Evolutionary conservation across 768 basidiomycete species (phyloP).

Genomic region (Collybia sp.): DNA sequence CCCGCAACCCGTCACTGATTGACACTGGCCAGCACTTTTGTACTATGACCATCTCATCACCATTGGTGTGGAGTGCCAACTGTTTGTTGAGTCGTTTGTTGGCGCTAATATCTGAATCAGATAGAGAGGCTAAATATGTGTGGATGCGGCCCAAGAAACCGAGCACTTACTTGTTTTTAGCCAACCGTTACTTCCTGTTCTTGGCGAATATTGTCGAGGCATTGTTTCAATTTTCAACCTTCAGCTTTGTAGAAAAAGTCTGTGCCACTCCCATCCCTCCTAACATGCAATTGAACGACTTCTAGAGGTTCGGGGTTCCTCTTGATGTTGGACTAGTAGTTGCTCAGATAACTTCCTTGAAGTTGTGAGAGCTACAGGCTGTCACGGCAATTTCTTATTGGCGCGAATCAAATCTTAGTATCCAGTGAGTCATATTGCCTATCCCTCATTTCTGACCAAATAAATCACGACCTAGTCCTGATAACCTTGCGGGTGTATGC

Average conservation of each 20-base stretch:
- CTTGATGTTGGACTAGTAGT: too few species aligned
- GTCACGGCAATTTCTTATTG: conserved; percentile 35
- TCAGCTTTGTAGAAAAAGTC: conserved; percentile 15
- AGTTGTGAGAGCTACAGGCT: conserved; percentile 33
- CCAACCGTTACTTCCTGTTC: conserved; percentile 45
- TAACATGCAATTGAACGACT: background rate
- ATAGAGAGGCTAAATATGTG: conserved; percentile 34
- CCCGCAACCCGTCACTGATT: too few species aligned
- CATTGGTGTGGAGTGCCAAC: too few species aligned
- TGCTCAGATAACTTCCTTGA: background rate
- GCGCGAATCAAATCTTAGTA: conserved; percentile 40
- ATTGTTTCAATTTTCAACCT: conserved; percentile 21
- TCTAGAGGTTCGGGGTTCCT: conserved; percentile 9
- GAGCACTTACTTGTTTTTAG: conserved; percentile 40
- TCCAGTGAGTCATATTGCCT: conserved; percentile 28
- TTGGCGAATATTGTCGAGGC: conserved; percentile 30
- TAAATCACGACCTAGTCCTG: conserved; percentile 23
- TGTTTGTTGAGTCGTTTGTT: too few species aligned
- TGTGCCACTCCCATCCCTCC: conserved; percentile 1
- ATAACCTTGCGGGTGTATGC: conserved; percentile 47
- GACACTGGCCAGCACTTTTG: too few species aligned
- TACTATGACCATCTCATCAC: too few species aligned
- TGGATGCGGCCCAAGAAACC: conserved; percentile 36
- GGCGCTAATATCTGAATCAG: conserved; percentile 10
- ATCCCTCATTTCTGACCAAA: too few species aligned